Evolutionary conservation across 1,284 basidiomycete species (phyloP).

Genomic region (Vanrija sp.): DNA sequence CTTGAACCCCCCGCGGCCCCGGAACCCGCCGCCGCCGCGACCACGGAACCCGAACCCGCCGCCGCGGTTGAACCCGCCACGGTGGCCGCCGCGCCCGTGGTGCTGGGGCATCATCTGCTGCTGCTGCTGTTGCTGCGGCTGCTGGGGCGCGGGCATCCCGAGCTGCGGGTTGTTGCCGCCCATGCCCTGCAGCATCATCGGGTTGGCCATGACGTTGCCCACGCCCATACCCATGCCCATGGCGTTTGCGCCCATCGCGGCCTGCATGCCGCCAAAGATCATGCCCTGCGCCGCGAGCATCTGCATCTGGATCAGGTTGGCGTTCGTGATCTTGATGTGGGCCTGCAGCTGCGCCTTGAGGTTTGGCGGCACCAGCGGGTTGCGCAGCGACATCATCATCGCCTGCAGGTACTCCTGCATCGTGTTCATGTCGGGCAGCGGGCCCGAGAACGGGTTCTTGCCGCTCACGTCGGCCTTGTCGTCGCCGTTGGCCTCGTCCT

Average conservation of each 20-base stretch:
- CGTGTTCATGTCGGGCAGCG: conserved; percentile 19
- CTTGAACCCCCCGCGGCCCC: conserved; percentile 6
- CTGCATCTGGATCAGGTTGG: conserved; percentile 42
- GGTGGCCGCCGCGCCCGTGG: conserved; percentile 2
- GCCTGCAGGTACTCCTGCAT: conserved; percentile 15
- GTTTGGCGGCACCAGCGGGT: conserved; percentile 23
- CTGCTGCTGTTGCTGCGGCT: background rate
- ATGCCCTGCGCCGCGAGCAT: conserved; percentile 32
- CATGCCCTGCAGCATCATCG: conserved; percentile 11
- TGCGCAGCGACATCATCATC: conserved; percentile 36
- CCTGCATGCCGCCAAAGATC: conserved; percentile 5
- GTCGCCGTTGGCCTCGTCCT: background rate
- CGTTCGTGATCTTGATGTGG: conserved; percentile 36
- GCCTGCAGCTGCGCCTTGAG: conserved; percentile 22
- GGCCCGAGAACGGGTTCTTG: conserved; percentile 11
- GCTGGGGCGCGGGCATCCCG: background rate
- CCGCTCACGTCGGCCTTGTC: conserved; percentile 5
- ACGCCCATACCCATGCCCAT: conserved; percentile 8
- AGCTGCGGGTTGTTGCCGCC: too few species aligned
- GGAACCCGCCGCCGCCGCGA: conserved; percentile 14
- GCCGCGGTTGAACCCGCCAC: conserved; percentile 10
- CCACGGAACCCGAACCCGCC: too few species aligned
- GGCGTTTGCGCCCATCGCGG: conserved; percentile 1
- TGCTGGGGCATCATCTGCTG: background rate
- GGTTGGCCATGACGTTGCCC: conserved; percentile 14